Conservation (phyloP, 2,329 filamentous ascomycete species). For the Trichoderma polysporum region DNA sequence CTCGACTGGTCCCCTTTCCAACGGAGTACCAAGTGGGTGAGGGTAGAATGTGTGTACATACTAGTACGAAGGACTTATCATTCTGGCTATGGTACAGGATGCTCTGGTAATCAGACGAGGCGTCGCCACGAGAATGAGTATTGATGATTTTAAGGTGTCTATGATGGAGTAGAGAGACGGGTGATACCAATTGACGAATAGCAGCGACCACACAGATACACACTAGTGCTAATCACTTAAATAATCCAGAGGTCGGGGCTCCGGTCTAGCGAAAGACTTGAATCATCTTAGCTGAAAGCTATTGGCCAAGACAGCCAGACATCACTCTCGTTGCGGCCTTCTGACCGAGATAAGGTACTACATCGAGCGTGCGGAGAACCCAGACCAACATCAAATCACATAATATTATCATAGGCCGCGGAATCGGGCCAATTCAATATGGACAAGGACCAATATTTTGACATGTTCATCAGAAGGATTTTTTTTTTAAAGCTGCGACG, state of each 20-base stretch:
- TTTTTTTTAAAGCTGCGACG: background rate
- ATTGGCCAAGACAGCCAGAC: background rate
- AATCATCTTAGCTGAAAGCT: background rate
- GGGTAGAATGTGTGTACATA: too few relatives aligned
- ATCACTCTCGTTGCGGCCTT: background rate
- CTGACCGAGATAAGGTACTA: background rate
- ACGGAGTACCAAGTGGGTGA: background rate
- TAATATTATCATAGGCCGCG: background rate
- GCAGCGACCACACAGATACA: too few relatives aligned
- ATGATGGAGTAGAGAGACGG: background rate
- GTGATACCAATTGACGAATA: too few relatives aligned
- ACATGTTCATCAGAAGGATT: background rate
- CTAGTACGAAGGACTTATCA: too few relatives aligned
- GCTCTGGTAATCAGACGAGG: too few relatives aligned
- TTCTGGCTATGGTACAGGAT: too few relatives aligned
- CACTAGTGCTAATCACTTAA: background rate
- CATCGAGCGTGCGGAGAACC: background rate
- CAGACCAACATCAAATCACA: background rate
- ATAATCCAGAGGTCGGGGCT: background rate
- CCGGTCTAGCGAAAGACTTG: background rate
- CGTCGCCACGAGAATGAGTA: too few relatives aligned
- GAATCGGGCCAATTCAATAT: background rate
- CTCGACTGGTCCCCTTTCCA: background rate
- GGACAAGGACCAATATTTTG: background rate
- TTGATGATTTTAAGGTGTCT: too few relatives aligned